Evolutionary conservation across 371 early-diverging fungal species (phyloP).

Genomic region (Lichtheimia hyalospora): DNA sequence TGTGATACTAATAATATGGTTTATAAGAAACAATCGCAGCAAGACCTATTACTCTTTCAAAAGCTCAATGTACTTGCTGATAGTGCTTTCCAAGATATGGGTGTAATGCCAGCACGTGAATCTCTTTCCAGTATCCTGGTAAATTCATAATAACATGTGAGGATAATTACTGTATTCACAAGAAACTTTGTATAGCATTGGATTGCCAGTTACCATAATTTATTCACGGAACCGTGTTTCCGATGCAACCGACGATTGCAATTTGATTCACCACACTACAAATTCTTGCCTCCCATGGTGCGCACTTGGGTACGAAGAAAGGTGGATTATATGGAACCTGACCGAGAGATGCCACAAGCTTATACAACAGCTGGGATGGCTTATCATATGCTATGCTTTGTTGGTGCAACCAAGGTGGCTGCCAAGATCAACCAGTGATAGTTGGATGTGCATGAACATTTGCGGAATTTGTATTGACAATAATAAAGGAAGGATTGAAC

Average conservation of each 20-base stretch:
- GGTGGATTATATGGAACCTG: conserved; percentile 8
- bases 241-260: conserved; percentile 44
- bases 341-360: conserved; percentile 7
- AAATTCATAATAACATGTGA: neutral
- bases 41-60: conserved; percentile 32
- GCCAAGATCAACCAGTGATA: conserved; percentile 9
- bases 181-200: conserved; percentile 26
- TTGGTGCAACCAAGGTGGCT: conserved; percentile 21
- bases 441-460: neutral
- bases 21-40: conserved; percentile 25
- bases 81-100: conserved; percentile 39
- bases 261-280: conserved; percentile 46
- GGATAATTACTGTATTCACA: neutral
- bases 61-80: conserved; percentile 34
- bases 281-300: conserved; percentile 42
- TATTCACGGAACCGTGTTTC: conserved; percentile 40
- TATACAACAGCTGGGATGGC: conserved; percentile 19
- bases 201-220: conserved; percentile 38
- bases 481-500: conserved; percentile 2
- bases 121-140: conserved; percentile 35
- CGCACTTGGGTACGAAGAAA: conserved; percentile 41
- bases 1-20: neutral
- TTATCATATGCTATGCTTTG: conserved; percentile 42
- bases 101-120: conserved; percentile 29
- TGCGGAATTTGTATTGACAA: neutral